Evolutionary conservation across 1,284 basidiomycete species (phyloP).

Genomic region (Flammula alnicola): DNA sequence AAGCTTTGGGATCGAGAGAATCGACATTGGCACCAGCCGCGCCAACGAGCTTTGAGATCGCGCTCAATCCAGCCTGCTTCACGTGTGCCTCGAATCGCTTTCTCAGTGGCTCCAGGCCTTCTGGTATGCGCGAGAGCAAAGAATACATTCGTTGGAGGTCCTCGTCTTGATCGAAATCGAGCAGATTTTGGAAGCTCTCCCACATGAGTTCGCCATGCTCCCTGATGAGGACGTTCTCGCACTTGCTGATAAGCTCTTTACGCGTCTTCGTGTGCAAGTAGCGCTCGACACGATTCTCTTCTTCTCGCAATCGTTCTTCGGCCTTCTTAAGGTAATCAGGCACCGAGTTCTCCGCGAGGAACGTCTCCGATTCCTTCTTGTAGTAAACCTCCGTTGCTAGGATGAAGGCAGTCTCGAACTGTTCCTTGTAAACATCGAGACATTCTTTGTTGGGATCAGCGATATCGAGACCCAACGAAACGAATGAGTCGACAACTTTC

Average conservation of each 20-base stretch:
- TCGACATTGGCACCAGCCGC: slow-evolving; percentile 70
- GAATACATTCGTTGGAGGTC: slow-evolving; percentile 97
- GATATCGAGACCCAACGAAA: slow-evolving; percentile 94
- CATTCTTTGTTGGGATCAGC: slow-evolving; percentile 90
- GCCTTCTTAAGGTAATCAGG: slow-evolving; percentile 98
- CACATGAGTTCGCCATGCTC: slow-evolving; percentile 89
- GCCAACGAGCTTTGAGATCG: slow-evolving; percentile 83
- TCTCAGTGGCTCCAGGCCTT: slow-evolving; percentile 91
- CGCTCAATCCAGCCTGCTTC: slow-evolving; percentile 85
- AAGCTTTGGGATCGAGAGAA: slow-evolving; percentile 84
- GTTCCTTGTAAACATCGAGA: slow-evolving; percentile 92
- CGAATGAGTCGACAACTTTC: slow-evolving; percentile 96
- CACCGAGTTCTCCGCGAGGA: slow-evolving; percentile 89
- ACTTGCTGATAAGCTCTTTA: slow-evolving; percentile 86
- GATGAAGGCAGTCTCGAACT: slow-evolving; percentile 92
- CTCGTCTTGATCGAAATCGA: slow-evolving; percentile 93
- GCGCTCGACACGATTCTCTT: slow-evolving; percentile 94
- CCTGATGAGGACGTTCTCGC: slow-evolving; percentile 92
- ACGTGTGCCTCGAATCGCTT: slow-evolving; percentile 96
- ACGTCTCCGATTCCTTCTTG: slow-evolving; percentile 87
- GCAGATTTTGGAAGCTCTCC: slow-evolving; percentile 92
- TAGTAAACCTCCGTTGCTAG: slow-evolving; percentile 91
- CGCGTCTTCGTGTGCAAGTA: slow-evolving; percentile 91
- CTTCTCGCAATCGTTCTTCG: slow-evolving; percentile 90
- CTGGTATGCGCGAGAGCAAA: slow-evolving; percentile 86